Percentiles rank a stretch among this genome's conserved stretches.
Evolutionary conservation across 2,329 filamentous ascomycete genomes (phyloP).

Genomic region (Penicillium paneum): DNA sequence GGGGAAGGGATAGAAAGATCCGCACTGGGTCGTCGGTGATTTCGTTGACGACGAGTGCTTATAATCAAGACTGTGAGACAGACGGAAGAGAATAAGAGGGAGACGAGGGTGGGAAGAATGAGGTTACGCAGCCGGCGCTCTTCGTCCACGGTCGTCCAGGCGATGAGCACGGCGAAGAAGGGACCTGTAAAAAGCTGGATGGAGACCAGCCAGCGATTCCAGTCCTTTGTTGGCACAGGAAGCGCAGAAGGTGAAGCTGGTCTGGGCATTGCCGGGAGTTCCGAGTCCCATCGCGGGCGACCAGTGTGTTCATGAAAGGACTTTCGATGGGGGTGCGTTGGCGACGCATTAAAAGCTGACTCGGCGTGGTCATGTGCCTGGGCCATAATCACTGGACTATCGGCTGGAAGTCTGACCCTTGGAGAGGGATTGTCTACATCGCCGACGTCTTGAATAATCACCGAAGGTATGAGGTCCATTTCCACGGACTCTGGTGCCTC

Average conservation of each 20-base stretch:
- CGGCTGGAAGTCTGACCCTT: slow-evolving; percentile 35
- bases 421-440: slow-evolving; percentile 21
- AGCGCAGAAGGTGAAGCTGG: slow-evolving; percentile 10
- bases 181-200: slow-evolving; percentile 85
- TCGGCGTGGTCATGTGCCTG: slow-evolving; percentile 10
- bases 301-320: slow-evolving; percentile 12
- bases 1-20: not conserved
- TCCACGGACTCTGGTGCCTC: slow-evolving; percentile 51
- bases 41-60: slow-evolving; percentile 56
- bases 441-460: slow-evolving; percentile 23
- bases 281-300: slow-evolving; percentile 39
- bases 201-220: slow-evolving; percentile 88
- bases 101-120: slow-evolving; percentile 57
- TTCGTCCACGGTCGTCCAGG: slow-evolving; percentile 60
- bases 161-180: slow-evolving; percentile 71
- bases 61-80: slow-evolving; percentile 64
- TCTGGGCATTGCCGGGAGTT: slow-evolving; percentile 34
- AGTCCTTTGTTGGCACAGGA: slow-evolving; percentile 49
- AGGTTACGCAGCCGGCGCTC: slow-evolving; percentile 54
- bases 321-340: slow-evolving; percentile 16
- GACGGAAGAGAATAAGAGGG: slow-evolving; percentile 66
- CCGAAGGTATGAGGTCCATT: slow-evolving; percentile 35
- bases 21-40: not conserved
- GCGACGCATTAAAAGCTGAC: slow-evolving; percentile 5
- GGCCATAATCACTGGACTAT: slow-evolving; percentile 34